Evolutionary conservation across 2,329 filamentous ascomycete species (phyloP).

Genomic region (Sclerotiophoma versabilis): DNA sequence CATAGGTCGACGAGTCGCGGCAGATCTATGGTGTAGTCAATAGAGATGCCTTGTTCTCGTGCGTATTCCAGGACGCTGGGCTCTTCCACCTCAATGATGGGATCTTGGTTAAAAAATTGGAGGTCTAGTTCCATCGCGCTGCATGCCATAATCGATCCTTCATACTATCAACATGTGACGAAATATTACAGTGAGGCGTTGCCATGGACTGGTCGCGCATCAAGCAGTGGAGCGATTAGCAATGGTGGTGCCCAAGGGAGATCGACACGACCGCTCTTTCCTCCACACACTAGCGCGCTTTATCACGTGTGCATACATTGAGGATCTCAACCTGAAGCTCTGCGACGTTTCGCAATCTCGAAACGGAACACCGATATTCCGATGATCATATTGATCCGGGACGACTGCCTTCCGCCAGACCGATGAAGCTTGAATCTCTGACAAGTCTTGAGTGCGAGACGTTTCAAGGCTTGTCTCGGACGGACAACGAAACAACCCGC

Average conservation of each 20-base stretch:
- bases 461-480: conserved; percentile 14
- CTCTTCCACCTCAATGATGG: conserved; percentile 36
- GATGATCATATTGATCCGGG: background rate
- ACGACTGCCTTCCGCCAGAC: background rate
- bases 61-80: conserved; percentile 57
- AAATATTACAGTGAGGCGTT: background rate
- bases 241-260: too few species aligned
- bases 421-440: background rate
- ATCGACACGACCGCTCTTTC: background rate
- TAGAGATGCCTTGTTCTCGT: conserved; percentile 53
- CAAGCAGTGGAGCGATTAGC: background rate
- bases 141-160: background rate
- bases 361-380: background rate
- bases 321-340: background rate
- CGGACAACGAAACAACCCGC: conserved; percentile 2
- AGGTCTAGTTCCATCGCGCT: conserved; percentile 29
- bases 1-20: conserved; percentile 24
- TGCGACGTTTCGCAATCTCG: background rate
- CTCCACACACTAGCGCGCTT: conserved; percentile 1
- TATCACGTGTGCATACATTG: background rate
- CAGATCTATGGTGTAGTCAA: conserved; percentile 44
- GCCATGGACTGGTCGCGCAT: background rate
- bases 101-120: background rate
- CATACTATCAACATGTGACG: background rate
- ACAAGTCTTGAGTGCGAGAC: background rate